Conservation (phyloP, 306 rosid species). For the Cucumis melo region DNA sequence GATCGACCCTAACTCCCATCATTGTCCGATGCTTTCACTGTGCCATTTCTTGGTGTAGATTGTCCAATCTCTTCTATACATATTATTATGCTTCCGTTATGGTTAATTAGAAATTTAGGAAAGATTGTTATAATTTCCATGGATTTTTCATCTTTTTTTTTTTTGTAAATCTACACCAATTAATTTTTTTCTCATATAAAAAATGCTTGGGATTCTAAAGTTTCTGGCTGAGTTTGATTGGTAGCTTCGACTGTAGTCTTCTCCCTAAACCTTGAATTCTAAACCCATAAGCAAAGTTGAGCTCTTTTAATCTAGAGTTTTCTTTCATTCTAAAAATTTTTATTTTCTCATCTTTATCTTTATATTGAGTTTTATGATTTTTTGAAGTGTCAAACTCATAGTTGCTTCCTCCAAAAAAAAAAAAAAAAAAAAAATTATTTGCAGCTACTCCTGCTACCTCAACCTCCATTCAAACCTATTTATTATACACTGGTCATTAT, state of each 20-base stretch:
- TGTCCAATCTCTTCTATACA: not conserved
- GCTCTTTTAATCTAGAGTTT: not conserved
- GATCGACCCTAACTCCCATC: not conserved
- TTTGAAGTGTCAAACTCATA: not conserved
- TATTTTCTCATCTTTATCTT: not conserved
- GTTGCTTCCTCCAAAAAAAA: not conserved
- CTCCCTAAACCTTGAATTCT: not conserved
- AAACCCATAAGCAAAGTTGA: not conserved
- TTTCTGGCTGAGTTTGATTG: not conserved
- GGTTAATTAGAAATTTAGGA: not conserved
- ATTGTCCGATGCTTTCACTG: no score
- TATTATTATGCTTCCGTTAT: not conserved
- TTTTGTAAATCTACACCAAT: not conserved
- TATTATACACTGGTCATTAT: constrained; percentile 88
- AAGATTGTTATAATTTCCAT: no score
- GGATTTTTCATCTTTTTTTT: not conserved
- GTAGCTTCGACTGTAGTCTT: not conserved
- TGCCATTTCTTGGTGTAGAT: not conserved
- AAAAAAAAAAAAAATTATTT: constrained; percentile 1
- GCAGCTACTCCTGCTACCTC: constrained; percentile 92
- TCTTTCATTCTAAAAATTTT: not conserved
- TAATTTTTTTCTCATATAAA: not conserved
- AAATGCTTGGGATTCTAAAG: not conserved
- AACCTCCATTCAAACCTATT: constrained; percentile 86
- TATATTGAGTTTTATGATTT: not conserved